A percentile compares a stretch with the other conserved stretches of the same genome.
Evolutionary conservation across 139 green algal genomes (phyloP).

Genomic region (Trebouxia sp.): DNA sequence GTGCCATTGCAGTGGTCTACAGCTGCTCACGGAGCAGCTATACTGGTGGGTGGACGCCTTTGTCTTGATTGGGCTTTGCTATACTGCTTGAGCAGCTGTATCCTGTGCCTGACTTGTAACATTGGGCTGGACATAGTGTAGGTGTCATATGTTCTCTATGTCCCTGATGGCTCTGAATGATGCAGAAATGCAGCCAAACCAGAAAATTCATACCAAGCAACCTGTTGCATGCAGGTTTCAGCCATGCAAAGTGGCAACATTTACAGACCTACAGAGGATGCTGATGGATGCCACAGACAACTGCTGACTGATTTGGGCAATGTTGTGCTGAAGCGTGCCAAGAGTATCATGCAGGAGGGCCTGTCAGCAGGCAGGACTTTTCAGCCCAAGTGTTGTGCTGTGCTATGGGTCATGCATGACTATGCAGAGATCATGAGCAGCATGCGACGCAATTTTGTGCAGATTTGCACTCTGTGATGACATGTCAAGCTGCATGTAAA

Average conservation of each 20-base stretch:
- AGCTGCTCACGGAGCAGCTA: not conserved
- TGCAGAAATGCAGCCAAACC: not conserved
- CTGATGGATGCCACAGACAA: conserved; percentile 30
- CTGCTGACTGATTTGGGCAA: conserved; percentile 34
- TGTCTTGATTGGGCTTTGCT: not conserved
- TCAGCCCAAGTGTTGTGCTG: not conserved
- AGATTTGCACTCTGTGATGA: too few species aligned
- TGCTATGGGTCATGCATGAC: too few species aligned
- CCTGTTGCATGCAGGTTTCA: not conserved
- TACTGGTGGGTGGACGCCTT: not conserved
- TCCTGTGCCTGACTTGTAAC: too few species aligned
- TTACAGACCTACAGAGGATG: conserved; percentile 47
- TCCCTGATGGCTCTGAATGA: not conserved
- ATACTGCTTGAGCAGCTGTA: too few species aligned
- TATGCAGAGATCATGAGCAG: not conserved
- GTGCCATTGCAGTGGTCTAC: not conserved
- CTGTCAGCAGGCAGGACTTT: not conserved
- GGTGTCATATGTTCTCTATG: too few species aligned
- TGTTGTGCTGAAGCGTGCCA: not conserved
- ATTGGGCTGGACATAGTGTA: too few species aligned
- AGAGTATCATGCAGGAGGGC: not conserved
- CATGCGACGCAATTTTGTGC: too few species aligned
- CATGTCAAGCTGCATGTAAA: too few species aligned
- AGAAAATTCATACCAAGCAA: not conserved
- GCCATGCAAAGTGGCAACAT: conserved; percentile 27